Conservation (phyloP, 495 filamentous ascomycete species). For the Daldinia caldariorum region DNA sequence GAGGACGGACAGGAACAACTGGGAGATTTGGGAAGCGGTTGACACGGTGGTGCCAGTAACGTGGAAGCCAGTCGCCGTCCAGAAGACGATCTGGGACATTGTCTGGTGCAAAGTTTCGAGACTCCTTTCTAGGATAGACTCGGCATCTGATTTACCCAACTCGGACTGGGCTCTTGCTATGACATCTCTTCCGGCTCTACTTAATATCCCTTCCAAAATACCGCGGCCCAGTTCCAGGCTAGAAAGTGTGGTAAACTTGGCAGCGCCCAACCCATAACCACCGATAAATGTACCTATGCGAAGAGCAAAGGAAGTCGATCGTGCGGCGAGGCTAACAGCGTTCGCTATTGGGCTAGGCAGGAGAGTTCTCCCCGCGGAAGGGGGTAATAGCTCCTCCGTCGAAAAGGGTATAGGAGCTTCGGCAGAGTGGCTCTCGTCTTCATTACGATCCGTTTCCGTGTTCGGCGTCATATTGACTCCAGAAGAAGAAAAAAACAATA, state of each 20-base stretch:
- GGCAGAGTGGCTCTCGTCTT: constrained; percentile 3
- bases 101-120: constrained; percentile 70
- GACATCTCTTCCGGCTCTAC: constrained; percentile 75
- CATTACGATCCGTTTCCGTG: constrained; percentile 22
- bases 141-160: constrained; percentile 67
- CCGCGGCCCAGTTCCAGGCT: constrained; percentile 73
- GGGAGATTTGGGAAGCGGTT: constrained; percentile 69
- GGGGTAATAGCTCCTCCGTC: constrained; percentile 3
- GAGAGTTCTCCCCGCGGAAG: constrained; percentile 65
- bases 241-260: constrained; percentile 73
- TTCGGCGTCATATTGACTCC: constrained; percentile 13
- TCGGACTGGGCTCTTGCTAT: constrained; percentile 62
- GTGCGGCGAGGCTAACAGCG: constrained; percentile 73
- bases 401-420: constrained; percentile 11
- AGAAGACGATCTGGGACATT: constrained; percentile 72
- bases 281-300: constrained; percentile 75
- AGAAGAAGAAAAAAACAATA: background rate
- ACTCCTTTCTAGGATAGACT: constrained; percentile 69
- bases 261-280: constrained; percentile 70
- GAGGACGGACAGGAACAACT: constrained; percentile 71
- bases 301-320: constrained; percentile 74
- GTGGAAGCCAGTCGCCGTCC: constrained; percentile 75
- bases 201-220: constrained; percentile 72
- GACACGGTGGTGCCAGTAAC: constrained; percentile 70
- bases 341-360: constrained; percentile 73